These are phyloP conservation scores for Mucor sp. DNA, from an alignment of 371 early-diverging fungal species.

Conservation along the genomic window DNA sequence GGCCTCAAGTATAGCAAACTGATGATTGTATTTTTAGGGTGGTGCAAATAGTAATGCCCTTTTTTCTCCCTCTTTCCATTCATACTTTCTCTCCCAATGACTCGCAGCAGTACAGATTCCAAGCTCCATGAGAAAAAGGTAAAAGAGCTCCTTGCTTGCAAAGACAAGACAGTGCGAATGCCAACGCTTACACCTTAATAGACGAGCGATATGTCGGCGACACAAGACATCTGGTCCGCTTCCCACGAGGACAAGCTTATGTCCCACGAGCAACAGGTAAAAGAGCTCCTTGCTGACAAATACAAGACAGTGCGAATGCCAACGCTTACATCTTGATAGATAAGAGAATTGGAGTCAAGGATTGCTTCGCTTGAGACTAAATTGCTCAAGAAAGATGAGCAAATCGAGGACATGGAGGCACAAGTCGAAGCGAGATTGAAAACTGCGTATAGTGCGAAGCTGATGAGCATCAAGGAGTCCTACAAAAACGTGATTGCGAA, in stretches of 20 bases:
- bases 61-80: no score
- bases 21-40: no score
- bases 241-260: neutral
- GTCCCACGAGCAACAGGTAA: neutral
- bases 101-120: neutral
- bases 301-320: neutral
- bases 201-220: no score
- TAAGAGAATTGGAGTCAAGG: no score
- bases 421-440: neutral
- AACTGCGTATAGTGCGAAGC: neutral
- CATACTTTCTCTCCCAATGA: no score
- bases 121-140: neutral
- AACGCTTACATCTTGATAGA: neutral
- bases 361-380: no score
- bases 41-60: no score
- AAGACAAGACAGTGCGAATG: neutral
- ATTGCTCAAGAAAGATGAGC: neutral
- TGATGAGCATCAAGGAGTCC: neutral
- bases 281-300: neutral
- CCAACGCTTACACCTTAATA: neutral
- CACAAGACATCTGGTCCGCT: neutral
- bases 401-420: neutral
- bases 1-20: no score
- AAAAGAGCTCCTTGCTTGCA: neutral
- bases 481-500: neutral